phyloP scores from a whole-genome alignment of 164 flowering plant genomes.

The Annona squamosa region DNA sequence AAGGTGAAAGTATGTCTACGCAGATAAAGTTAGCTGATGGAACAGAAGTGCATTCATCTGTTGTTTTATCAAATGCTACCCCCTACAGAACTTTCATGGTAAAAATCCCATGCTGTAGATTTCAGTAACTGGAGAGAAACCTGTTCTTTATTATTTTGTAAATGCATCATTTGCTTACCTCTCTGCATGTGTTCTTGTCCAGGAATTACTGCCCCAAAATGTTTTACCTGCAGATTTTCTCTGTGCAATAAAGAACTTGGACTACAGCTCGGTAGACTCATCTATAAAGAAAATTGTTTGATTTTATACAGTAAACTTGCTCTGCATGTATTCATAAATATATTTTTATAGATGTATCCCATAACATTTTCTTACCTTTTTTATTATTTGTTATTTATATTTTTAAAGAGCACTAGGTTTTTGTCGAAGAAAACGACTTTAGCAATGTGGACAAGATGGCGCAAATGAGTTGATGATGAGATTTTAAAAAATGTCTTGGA shows the following conservation, averaged over 20 bases:
- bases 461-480: too few species aligned
- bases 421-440: too few species aligned
- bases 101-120: constrained; percentile 10
- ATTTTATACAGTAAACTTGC: neutral
- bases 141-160: neutral
- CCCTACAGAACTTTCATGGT: constrained; percentile 89
- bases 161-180: neutral
- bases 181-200: constrained; percentile 10
- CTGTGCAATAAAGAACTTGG: constrained; percentile 50
- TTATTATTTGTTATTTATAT: too few species aligned
- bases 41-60: constrained; percentile 50
- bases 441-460: too few species aligned
- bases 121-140: neutral
- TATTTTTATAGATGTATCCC: too few species aligned
- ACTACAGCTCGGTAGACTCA: constrained; percentile 82
- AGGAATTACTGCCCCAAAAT: constrained; percentile 71
- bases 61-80: constrained; percentile 90
- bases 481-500: too few species aligned
- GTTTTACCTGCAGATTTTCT: constrained; percentile 72
- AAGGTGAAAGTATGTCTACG: constrained; percentile 11
- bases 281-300: neutral
- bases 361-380: too few species aligned
- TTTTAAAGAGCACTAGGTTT: too few species aligned
- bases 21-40: constrained; percentile 85
- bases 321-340: too few species aligned